A percentile compares a stretch with the other conserved stretches of the same genome.
Evolutionary conservation across 163 green algal species (phyloP).

Genomic region (Chloromonas sp.): DNA sequence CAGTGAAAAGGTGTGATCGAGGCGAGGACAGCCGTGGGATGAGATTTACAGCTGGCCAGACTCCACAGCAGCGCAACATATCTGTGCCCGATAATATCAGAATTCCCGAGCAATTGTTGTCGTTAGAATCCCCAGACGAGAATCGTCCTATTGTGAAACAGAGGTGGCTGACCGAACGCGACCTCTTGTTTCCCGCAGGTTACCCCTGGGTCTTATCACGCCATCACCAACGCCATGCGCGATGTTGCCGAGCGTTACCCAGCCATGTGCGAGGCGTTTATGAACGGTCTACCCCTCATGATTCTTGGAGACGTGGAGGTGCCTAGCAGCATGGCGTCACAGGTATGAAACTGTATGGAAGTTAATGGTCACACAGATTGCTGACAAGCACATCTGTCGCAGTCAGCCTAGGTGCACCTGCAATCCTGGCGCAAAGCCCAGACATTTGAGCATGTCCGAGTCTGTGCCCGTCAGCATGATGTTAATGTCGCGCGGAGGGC

Average conservation of each 20-base stretch:
- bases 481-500: too few relatives aligned
- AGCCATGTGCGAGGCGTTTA: slow-evolving; percentile 32
- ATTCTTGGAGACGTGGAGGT: slow-evolving; percentile 38
- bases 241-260: slow-evolving; percentile 32
- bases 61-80: neutral
- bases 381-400: too few relatives aligned
- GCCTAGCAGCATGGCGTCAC: slow-evolving; percentile 4
- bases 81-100: too few relatives aligned
- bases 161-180: too few relatives aligned
- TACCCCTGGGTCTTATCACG: slow-evolving; percentile 31
- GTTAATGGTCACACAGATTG: too few relatives aligned
- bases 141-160: too few relatives aligned
- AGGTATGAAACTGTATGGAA: neutral
- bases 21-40: neutral
- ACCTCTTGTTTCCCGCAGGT: slow-evolving; percentile 8
- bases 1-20: slow-evolving; percentile 24
- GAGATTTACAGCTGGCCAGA: neutral
- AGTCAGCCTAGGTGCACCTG: too few relatives aligned
- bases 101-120: too few relatives aligned
- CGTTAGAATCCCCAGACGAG: too few relatives aligned
- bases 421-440: too few relatives aligned
- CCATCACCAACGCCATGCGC: slow-evolving; percentile 28
- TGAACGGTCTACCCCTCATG: slow-evolving; percentile 22
- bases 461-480: too few relatives aligned
- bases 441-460: too few relatives aligned